These are phyloP conservation scores for Phanerodontia chrysosporium DNA, from an alignment of 768 basidiomycete genomes.

Conservation along the genomic window DNA sequence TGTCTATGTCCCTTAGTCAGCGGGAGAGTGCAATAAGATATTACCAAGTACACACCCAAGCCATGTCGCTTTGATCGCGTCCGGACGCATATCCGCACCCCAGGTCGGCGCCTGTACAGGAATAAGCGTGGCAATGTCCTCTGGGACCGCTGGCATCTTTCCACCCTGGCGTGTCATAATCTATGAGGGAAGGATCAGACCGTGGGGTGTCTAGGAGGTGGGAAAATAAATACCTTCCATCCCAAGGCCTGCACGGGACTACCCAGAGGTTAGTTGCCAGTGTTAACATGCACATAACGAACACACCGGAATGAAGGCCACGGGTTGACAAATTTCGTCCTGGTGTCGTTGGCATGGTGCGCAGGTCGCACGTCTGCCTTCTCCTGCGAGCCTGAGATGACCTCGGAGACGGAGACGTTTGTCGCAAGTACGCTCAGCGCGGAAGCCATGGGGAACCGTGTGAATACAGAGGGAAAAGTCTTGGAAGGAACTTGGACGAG, in stretches of 20 bases:
- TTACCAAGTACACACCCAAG: slow-evolving; percentile 22
- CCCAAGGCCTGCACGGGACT: background rate
- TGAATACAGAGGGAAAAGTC: background rate
- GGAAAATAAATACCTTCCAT: background rate
- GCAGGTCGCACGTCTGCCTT: slow-evolving; percentile 5
- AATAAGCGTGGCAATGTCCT: slow-evolving; percentile 12
- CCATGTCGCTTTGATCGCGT: slow-evolving; percentile 33
- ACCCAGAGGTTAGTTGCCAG: background rate
- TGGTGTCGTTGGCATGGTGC: slow-evolving; percentile 12
- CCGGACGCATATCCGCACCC: slow-evolving; percentile 13
- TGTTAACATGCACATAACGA: background rate
- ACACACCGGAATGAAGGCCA: slow-evolving; percentile 21
- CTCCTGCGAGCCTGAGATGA: background rate
- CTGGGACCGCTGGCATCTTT: slow-evolving; percentile 5
- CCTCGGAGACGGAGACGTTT: background rate
- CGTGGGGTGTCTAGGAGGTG: too few species aligned
- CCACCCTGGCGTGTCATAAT: too few species aligned
- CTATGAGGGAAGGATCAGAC: too few species aligned
- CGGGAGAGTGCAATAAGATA: background rate
- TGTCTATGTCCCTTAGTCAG: slow-evolving; percentile 19
- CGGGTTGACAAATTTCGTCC: slow-evolving; percentile 16
- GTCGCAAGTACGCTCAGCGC: background rate
- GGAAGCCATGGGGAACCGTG: background rate
- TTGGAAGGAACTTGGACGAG: background rate
- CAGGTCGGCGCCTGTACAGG: slow-evolving; percentile 23